Evolutionary conservation across 129 eudicot genomes (phyloP), one percentile per base, ranked within the genome.

Genomic region (Scalesia atractyloides): DNA sequence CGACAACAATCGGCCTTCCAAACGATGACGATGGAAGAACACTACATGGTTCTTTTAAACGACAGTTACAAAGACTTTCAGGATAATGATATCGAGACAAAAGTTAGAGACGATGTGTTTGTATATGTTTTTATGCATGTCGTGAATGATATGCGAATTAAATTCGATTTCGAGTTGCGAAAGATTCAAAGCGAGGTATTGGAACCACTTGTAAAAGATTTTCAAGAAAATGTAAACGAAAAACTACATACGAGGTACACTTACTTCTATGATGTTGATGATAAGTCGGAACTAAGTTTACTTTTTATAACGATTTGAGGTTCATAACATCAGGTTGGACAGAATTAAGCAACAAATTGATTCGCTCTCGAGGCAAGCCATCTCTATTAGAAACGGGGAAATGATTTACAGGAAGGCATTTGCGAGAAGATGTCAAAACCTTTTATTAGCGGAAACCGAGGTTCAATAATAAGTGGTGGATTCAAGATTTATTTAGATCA

Each of bases 381-480:
- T 33, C 43, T 59, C 17, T 17, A 59, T 13, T 59, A 59, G 34
- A 57, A 47, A 57, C 26, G 81, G 51, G 16, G 82, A 81, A 34
- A 74, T 69, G 64, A 68, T 86, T 5, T 92, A 88, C 88, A 77
- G 79, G 82, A 80, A 82, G 26, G 96, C 91, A 8, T 88, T 88
- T 58, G 11, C 57, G 7, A 69, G 77, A 63, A 81, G 93, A 86
- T 86, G 96, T 72, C 80, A 75, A 5, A 88, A 85, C 78, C 87
- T 88, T 16, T 66, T 36, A 60, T 66, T 89, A 73, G 97, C 96
- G 0, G 96, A 92, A 83, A 72, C 77, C 11, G 97, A 92, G 96
- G 96, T 88, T 53, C 2, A 18, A 22, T 17, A 59, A 7, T 9
- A 9, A 24, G n/a, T 18, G 60, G 12, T 22, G 33, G 60, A 19